Evolutionary conservation across 192 early-diverging fungal species (phyloP).

Genomic region (Entomortierella lignicola): DNA sequence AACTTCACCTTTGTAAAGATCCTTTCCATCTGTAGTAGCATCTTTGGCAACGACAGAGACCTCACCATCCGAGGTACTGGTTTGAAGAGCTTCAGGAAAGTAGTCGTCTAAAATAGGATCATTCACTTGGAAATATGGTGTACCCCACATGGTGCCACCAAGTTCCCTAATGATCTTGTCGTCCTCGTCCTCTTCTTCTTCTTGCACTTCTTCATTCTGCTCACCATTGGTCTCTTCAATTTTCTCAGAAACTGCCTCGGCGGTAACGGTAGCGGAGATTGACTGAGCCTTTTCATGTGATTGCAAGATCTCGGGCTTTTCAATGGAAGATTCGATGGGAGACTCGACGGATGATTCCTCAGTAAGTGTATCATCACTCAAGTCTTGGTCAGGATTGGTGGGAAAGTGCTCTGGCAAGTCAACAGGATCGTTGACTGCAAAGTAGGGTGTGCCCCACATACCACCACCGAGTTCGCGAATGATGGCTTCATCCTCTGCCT

Average conservation of each 20-base stretch:
- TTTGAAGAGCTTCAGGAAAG: constrained; percentile 14
- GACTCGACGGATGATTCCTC: background rate
- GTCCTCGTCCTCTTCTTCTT: constrained; percentile 42
- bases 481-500: constrained; percentile 34
- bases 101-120: constrained; percentile 25
- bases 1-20: constrained; percentile 1
- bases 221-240: background rate
- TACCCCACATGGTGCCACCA: constrained; percentile 37
- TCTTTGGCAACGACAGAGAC: background rate
- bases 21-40: background rate
- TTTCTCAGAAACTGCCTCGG: background rate
- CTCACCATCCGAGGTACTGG: background rate
- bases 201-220: background rate
- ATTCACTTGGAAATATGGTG: constrained; percentile 42
- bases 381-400: background rate
- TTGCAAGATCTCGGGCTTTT: no score
- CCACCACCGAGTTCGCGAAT: constrained; percentile 33
- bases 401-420: constrained; percentile 38
- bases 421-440: constrained; percentile 32
- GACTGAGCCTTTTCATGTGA: no score
- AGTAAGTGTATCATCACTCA: background rate
- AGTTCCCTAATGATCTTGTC: constrained; percentile 34
- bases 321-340: background rate
- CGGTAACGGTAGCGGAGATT: background rate
- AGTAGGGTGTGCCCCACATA: constrained; percentile 34